Evolutionary conservation across 257 asterid species (phyloP).

Genomic region (Scutellaria galericulata): DNA sequence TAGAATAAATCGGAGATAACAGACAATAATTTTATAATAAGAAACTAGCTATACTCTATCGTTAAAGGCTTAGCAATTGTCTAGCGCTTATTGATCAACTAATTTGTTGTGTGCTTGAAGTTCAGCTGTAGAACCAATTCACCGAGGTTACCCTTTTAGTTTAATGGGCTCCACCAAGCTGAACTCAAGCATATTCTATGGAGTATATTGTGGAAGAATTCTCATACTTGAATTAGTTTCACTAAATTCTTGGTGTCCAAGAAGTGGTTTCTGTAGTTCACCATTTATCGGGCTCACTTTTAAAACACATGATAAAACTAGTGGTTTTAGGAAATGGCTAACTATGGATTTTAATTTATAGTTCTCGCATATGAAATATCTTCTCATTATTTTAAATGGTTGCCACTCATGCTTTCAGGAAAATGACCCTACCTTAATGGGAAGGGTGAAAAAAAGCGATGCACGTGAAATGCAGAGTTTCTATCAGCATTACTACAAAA

Average conservation of each 20-base stretch:
- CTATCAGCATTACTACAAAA: constrained; percentile 91
- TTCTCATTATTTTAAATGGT: constrained; percentile 17
- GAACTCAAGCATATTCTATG: not conserved
- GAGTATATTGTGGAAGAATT: not conserved
- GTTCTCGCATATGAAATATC: constrained; percentile 11
- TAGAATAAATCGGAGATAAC: too few species aligned
- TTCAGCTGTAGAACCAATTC: not conserved
- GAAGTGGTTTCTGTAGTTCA: not conserved
- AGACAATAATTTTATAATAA: not conserved
- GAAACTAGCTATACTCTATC: not conserved
- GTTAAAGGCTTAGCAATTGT: not conserved
- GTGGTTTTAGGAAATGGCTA: not conserved
- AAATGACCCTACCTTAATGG: constrained; percentile 87
- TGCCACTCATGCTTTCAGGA: constrained; percentile 58
- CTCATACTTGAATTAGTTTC: not conserved
- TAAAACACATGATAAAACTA: not conserved
- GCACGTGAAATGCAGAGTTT: constrained; percentile 99
- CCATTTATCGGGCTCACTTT: not conserved
- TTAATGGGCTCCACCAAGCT: not conserved
- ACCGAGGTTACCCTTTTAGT: not conserved
- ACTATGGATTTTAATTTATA: not conserved
- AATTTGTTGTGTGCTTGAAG: too few species aligned
- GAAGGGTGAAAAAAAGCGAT: constrained; percentile 94
- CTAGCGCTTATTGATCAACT: too few species aligned
- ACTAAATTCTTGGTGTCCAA: not conserved